Evolutionary conservation across 495 filamentous ascomycete species (phyloP).

Genomic region (Neurospora intermedia): DNA sequence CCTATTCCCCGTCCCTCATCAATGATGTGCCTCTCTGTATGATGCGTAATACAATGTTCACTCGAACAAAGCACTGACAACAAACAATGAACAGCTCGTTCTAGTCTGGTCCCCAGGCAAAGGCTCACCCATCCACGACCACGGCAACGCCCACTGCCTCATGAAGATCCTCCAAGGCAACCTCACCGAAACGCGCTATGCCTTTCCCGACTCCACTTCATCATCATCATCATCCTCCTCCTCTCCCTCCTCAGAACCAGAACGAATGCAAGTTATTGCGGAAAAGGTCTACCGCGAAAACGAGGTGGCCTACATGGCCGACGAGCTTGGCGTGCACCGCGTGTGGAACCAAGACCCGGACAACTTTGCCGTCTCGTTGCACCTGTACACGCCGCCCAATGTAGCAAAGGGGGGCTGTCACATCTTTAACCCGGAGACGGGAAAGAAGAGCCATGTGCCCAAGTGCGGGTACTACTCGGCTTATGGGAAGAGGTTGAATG

Average conservation of each 20-base stretch:
- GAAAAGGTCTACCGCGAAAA: constrained; percentile 46
- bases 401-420: constrained; percentile 64
- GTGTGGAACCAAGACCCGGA: constrained; percentile 67
- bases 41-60: neutral
- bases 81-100: constrained; percentile 46
- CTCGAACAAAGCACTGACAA: neutral
- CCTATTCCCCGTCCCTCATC: constrained; percentile 5
- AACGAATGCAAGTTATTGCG: constrained; percentile 35
- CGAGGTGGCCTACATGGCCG: constrained; percentile 26
- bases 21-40: neutral
- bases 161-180: constrained; percentile 64
- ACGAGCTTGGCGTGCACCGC: constrained; percentile 64
- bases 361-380: constrained; percentile 67
- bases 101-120: constrained; percentile 92
- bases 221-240: constrained; percentile 18
- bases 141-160: constrained; percentile 70
- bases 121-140: constrained; percentile 76
- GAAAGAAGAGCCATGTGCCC: constrained; percentile 57
- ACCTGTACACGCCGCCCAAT: constrained; percentile 87
- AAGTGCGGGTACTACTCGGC: constrained; percentile 54
- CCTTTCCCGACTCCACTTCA: constrained; percentile 50
- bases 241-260: constrained; percentile 37
- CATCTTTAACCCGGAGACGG: constrained; percentile 61
- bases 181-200: constrained; percentile 70
- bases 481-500: constrained; percentile 35